Evolutionary conservation across 1,284 basidiomycete genomes (phyloP), one percentile per base, ranked within the genome.

Genomic region (Leccinum angustisporum): DNA sequence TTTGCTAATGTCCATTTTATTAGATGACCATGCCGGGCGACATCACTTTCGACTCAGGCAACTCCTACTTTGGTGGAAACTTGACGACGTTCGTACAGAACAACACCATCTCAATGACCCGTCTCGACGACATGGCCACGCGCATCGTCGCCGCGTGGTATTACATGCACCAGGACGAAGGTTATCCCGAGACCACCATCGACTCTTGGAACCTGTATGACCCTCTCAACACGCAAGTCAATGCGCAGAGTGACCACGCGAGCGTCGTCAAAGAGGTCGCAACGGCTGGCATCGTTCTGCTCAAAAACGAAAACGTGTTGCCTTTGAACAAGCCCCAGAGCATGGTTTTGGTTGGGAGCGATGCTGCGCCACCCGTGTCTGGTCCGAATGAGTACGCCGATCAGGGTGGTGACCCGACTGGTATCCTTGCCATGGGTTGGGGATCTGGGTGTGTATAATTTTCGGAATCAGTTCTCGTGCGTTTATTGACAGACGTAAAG

Each of bases 271-370:
- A 83, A 33, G 81, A 91, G 63, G 86, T 94, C 21, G 91, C 85
- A 3, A 81, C 84, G 0, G 86, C 85, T 0, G 89, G 88, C 0
- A 86, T 86, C 1, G 89, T 94, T 6, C 75, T 95, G 30, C 81
- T 94, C 25, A 94, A 95, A 80, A 95, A 95, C 72, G 68, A 75
- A 8, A 77, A 81, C 4, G 79, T 75, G 0, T 75, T 92, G 0
- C 90, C 90, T 0, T 77, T 91, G 46, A 65, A 70, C 7, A 76
- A 74, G 43, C 77, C 77, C 10, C 67, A 66, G 62, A 79, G 72
- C 21, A 59, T 78, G 1, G 70, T 68, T 1, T 48, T 80, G 59
- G 66, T 78, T 31, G 77, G 77, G n/a, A 77, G 85, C 30, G 88
- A 87, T 64, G 84, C 87, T 5, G 83, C 81, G 7, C 84, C 87